Percentiles rank a stretch among this genome's conserved stretches.
phyloP scores from a whole-genome alignment of 148 eudicot genomes.

The Spergularia bocconei region DNA sequence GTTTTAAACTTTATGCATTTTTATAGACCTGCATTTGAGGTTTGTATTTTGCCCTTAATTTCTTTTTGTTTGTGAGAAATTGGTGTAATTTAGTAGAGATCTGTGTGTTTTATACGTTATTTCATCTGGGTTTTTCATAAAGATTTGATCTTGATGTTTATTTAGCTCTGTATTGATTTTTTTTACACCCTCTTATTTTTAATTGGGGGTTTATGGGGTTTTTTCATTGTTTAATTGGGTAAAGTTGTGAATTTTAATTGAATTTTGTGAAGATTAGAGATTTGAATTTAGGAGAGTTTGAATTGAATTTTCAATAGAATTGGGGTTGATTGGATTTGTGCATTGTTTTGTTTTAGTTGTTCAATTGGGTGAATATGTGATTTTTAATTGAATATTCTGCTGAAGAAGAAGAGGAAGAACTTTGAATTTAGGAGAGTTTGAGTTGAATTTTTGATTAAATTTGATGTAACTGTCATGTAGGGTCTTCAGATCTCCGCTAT shows the following conservation, averaged over 20 bases:
- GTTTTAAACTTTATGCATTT: not conserved
- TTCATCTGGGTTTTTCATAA: not conserved
- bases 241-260: not conserved
- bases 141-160: not conserved
- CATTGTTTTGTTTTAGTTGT: not conserved
- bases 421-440: not conserved
- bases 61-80: not conserved
- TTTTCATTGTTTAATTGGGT: not conserved
- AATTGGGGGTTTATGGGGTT: not conserved
- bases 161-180: not conserved
- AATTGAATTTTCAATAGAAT: not conserved
- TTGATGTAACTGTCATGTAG: not conserved
- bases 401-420: not conserved
- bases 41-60: not conserved
- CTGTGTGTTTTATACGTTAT: not conserved
- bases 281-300: not conserved
- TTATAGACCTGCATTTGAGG: constrained; percentile 7
- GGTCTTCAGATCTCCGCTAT: not conserved
- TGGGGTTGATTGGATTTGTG: not conserved
- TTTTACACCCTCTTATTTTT: not conserved
- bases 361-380: not conserved
- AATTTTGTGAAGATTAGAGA: not conserved
- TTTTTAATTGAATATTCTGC: not conserved
- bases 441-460: not conserved
- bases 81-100: not conserved